A percentile compares a stretch with the other conserved stretches of the same genome.
Evolutionary conservation across 2,329 filamentous ascomycete genomes (phyloP).

Genomic region (Colletotrichum somersetense): DNA sequence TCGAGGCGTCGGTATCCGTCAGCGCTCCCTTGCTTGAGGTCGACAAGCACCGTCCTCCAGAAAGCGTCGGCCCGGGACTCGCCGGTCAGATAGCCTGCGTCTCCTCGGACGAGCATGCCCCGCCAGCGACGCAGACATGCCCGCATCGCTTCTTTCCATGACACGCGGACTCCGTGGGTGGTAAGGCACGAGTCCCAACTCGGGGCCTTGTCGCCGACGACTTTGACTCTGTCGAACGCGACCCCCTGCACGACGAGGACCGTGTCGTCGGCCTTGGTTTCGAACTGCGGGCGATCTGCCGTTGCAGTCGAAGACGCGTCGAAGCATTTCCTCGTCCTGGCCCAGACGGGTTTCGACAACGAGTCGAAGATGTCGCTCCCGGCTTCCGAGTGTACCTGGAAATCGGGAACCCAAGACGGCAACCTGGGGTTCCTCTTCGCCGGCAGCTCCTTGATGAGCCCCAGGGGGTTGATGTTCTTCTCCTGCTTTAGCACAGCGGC

Average conservation of each 20-base stretch:
- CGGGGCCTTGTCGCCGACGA: not conserved
- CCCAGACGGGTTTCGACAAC: not conserved
- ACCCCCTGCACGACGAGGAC: not conserved
- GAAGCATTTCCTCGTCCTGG: not conserved
- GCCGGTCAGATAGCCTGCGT: not conserved
- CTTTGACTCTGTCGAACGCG: not conserved
- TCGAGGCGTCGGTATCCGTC: not conserved
- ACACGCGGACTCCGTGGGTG: not conserved
- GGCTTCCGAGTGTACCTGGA: not conserved
- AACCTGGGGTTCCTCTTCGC: not conserved
- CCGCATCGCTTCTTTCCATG: not conserved
- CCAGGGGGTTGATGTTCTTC: not conserved
- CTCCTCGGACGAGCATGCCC: not conserved
- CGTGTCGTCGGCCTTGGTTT: not conserved
- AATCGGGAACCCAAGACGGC: not conserved
- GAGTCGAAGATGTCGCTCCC: not conserved
- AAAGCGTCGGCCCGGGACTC: not conserved
- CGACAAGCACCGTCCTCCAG: not conserved
- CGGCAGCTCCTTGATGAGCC: not conserved
- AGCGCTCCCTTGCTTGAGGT: not conserved
- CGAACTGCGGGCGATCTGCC: not conserved
- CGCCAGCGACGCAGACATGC: not conserved
- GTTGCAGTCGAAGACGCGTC: not conserved
- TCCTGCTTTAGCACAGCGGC: not conserved
- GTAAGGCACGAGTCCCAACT: not conserved